These are phyloP conservation scores for Citrullus mucosospermus DNA, from an alignment of 306 rosid genomes.

Conservation along the genomic window DNA sequence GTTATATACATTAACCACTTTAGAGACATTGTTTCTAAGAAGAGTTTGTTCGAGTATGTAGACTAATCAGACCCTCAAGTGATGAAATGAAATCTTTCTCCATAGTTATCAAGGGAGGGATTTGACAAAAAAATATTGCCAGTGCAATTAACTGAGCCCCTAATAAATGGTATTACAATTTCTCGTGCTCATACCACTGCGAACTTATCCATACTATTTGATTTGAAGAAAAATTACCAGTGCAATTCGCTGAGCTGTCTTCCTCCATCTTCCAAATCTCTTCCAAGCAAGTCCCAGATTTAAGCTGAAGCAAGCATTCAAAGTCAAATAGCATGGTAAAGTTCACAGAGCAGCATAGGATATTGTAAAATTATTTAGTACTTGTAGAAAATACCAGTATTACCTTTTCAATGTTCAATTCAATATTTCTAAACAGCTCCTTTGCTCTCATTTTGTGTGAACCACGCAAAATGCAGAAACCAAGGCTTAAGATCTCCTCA, in stretches of 20 bases:
- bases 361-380: neutral
- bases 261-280: conserved; percentile 40
- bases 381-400: conserved; percentile 2
- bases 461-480: conserved; percentile 61
- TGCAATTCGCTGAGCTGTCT: conserved; percentile 9
- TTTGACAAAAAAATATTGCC: neutral
- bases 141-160: neutral
- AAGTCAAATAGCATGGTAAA: conserved; percentile 1
- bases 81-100: neutral
- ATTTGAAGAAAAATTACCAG: conserved; percentile 25
- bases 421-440: conserved; percentile 30
- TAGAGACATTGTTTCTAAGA: neutral
- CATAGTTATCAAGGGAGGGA: neutral
- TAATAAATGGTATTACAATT: neutral
- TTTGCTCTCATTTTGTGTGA: conserved; percentile 39
- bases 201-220: neutral
- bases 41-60: neutral
- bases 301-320: conserved; percentile 45
- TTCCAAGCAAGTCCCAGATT: conserved; percentile 36
- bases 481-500: conserved; percentile 43
- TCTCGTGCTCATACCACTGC: neutral
- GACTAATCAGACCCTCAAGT: neutral
- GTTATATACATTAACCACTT: neutral
- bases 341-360: neutral
- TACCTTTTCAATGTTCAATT: conserved; percentile 56